These are phyloP conservation scores for Fusarium armeniacum DNA, from an alignment of 2,329 filamentous ascomycete genomes.

Conservation along the genomic window DNA sequence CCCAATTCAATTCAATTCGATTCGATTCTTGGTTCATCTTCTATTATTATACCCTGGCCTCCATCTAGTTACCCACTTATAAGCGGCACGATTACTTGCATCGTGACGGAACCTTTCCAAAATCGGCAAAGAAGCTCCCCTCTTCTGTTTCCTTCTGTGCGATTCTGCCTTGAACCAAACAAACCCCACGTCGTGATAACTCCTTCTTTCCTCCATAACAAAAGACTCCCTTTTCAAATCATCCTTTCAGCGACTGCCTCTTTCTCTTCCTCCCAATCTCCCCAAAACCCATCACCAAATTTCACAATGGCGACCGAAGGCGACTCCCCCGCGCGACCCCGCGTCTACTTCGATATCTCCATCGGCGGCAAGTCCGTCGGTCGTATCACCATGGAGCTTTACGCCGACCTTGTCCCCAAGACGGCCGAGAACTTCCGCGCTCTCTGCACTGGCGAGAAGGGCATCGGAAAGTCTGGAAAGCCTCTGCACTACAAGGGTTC, in stretches of 20 bases:
- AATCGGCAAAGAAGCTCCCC: constrained; percentile 43
- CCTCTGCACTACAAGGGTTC: constrained; percentile 94
- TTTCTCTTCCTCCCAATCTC: constrained; percentile 1
- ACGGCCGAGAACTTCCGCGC: constrained; percentile 97
- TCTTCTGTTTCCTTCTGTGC: constrained; percentile 45
- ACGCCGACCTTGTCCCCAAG: constrained; percentile 84
- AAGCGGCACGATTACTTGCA: constrained; percentile 46
- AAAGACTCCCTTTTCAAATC: constrained; percentile 1
- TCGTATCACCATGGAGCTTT: constrained; percentile 88
- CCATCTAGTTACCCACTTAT: constrained; percentile 40
- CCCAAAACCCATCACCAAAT: background rate
- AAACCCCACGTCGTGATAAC: constrained; percentile 25
- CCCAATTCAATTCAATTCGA: background rate
- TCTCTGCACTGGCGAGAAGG: constrained; percentile 96
- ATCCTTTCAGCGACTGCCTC: constrained; percentile 13
- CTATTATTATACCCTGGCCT: constrained; percentile 5
- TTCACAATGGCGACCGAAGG: constrained; percentile 59
- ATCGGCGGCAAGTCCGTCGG: constrained; percentile 81
- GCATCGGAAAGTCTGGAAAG: constrained; percentile 82
- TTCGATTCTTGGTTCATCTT: background rate
- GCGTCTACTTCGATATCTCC: constrained; percentile 94
- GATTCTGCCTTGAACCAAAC: constrained; percentile 21
- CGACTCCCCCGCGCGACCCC: constrained; percentile 70
- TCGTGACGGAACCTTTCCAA: constrained; percentile 39
- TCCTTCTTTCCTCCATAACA: constrained; percentile 16